Percentiles rank a stretch among this genome's conserved stretches.
Evolutionary conservation across 176 grass and related monocot species (phyloP).

Genomic region (Dendrocalamus sinicus): DNA sequence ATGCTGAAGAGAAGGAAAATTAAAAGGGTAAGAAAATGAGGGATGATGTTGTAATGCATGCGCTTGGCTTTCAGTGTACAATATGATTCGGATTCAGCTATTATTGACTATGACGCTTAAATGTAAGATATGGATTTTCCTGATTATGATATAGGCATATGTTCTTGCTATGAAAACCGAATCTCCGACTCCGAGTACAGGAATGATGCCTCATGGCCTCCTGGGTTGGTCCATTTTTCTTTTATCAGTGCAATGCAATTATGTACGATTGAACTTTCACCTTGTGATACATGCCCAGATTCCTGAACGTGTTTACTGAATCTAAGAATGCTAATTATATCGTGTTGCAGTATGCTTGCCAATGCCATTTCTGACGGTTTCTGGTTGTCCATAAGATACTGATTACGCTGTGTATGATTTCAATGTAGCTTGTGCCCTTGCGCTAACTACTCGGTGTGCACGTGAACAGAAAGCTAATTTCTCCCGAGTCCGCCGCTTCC

Average conservation of each 20-base stretch:
- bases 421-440: not conserved
- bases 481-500: not conserved
- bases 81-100: conserved; percentile 13
- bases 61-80: conserved; percentile 29
- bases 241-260: not conserved
- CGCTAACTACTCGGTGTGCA: not conserved
- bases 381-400: not conserved
- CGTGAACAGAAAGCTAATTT: not conserved
- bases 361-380: not conserved
- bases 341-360: not conserved
- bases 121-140: not conserved
- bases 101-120: not conserved
- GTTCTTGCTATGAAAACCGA: not conserved
- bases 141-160: not conserved
- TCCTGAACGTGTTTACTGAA: not conserved
- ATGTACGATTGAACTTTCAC: not conserved
- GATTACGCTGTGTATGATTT: not conserved
- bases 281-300: not conserved
- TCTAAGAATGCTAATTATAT: not conserved
- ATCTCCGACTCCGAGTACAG: not conserved
- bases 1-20: conserved; percentile 24
- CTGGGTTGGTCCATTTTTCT: not conserved
- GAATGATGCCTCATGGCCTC: not conserved
- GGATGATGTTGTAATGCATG: not conserved
- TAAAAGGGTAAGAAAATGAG: not conserved